A percentile compares a stretch with the other conserved stretches of the same genome.
Evolutionary conservation across 176 grass and related monocot genomes (phyloP).

Genomic region (Phragmites australis): DNA sequence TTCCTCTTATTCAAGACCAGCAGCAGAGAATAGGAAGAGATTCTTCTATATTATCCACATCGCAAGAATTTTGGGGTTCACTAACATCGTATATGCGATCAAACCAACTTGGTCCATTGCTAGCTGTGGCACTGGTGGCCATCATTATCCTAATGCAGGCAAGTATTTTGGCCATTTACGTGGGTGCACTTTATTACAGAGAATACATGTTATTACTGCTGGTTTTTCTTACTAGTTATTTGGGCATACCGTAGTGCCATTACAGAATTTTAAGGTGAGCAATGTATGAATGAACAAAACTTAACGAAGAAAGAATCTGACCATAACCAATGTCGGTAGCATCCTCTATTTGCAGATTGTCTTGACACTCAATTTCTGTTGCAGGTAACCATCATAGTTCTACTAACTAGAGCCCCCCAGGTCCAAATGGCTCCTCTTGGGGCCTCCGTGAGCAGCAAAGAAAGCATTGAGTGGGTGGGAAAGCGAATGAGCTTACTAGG

Average conservation of each 20-base stretch:
- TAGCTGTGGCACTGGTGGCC: conserved; percentile 53
- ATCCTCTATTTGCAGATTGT: not conserved
- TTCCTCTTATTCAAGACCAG: conserved; percentile 40
- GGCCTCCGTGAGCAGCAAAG: conserved; percentile 39
- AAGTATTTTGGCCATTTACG: conserved; percentile 37
- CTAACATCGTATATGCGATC: conserved; percentile 55
- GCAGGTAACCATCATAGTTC: conserved; percentile 76
- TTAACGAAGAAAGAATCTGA: not conserved
- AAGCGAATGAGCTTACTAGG: conserved; percentile 67
- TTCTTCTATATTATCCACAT: conserved; percentile 34
- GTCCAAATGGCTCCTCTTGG: conserved; percentile 59
- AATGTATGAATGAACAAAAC: not conserved
- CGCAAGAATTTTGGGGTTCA: conserved; percentile 58
- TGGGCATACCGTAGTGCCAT: not conserved
- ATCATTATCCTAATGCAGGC: conserved; percentile 81
- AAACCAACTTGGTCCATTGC: conserved; percentile 50
- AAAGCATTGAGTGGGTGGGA: conserved; percentile 62
- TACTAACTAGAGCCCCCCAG: conserved; percentile 74
- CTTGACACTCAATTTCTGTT: conserved; percentile 20
- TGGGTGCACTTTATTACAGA: not conserved
- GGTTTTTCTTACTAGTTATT: not conserved
- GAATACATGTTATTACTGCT: not conserved
- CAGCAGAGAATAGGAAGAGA: conserved; percentile 45
- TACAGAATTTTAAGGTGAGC: not conserved
- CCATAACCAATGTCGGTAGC: not conserved